Evolutionary conservation across 2,329 filamentous ascomycete species (phyloP).

Genomic region (Talaromyces albobiverticillius): DNA sequence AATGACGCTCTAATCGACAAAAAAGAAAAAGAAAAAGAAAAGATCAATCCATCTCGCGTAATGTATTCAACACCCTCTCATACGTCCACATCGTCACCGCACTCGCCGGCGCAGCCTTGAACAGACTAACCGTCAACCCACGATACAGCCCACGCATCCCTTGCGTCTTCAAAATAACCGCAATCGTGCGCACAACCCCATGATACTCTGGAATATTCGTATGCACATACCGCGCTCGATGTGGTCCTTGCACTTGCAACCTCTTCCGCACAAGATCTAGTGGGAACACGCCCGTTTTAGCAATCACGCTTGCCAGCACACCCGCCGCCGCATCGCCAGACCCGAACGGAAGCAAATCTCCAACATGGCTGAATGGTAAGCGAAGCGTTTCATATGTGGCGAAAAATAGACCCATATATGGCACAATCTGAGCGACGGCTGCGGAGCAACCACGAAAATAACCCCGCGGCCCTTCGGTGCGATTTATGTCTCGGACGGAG

Average conservation of each 20-base stretch:
- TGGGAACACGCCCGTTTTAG: slow-evolving; percentile 90
- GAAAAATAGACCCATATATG: slow-evolving; percentile 98
- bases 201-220: slow-evolving; percentile 83
- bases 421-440: slow-evolving; percentile 81
- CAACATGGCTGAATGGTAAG: slow-evolving; percentile 46
- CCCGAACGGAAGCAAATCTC: slow-evolving; percentile 61
- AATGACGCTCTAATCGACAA: no score
- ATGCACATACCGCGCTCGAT: slow-evolving; percentile 72
- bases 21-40: no score
- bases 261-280: slow-evolving; percentile 90
- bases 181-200: slow-evolving; percentile 64
- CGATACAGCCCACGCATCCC: slow-evolving; percentile 80
- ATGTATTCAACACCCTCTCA: slow-evolving; percentile 66
- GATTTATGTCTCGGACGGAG: slow-evolving; percentile 69
- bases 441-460: slow-evolving; percentile 88
- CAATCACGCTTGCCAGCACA: slow-evolving; percentile 70
- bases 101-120: slow-evolving; percentile 92
- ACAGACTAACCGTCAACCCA: slow-evolving; percentile 79
- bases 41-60: slow-evolving; percentile 40
- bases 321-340: slow-evolving; percentile 82
- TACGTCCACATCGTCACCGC: slow-evolving; percentile 96
- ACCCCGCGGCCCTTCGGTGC: slow-evolving; percentile 70
- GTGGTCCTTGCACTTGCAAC: slow-evolving; percentile 92
- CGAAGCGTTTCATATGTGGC: slow-evolving; percentile 77
- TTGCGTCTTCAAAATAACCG: slow-evolving; percentile 67